Percentiles rank a stretch among this genome's conserved stretches.
These are phyloP conservation scores for Abelmoschus esculentus DNA, from an alignment of 345 rosid genomes.

Conservation along the genomic window DNA sequence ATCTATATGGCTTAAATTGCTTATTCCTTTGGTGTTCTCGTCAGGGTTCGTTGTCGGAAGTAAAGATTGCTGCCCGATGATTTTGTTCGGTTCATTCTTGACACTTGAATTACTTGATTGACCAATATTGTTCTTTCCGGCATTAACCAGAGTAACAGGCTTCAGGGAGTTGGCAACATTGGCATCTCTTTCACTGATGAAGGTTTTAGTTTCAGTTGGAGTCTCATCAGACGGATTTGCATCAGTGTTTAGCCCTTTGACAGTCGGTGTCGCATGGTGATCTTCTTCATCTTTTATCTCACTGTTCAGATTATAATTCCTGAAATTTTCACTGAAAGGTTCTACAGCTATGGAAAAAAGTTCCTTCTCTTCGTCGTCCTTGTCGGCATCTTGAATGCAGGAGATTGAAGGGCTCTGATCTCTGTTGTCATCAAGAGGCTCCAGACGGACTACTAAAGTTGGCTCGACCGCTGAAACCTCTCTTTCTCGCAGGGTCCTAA, in stretches of 20 bases:
- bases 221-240: slow-evolving; percentile 15
- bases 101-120: slow-evolving; percentile 32
- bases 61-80: slow-evolving; percentile 24
- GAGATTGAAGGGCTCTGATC: slow-evolving; percentile 41
- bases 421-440: slow-evolving; percentile 31
- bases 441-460: slow-evolving; percentile 22
- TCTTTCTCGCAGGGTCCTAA: slow-evolving; percentile 55
- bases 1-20: too few species aligned
- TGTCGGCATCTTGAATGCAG: slow-evolving; percentile 19
- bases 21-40: not conserved
- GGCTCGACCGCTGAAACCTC: slow-evolving; percentile 48
- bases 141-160: slow-evolving; percentile 8
- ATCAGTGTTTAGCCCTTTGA: slow-evolving; percentile 9
- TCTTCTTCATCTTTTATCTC: slow-evolving; percentile 27
- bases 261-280: slow-evolving; percentile 9
- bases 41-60: slow-evolving; percentile 23
- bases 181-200: slow-evolving; percentile 12
- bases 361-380: slow-evolving; percentile 34
- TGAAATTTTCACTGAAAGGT: slow-evolving; percentile 27
- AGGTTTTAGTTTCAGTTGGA: not conserved
- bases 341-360: slow-evolving; percentile 26
- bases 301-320: slow-evolving; percentile 17
- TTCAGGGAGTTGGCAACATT: slow-evolving; percentile 5
- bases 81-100: slow-evolving; percentile 16
- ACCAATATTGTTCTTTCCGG: slow-evolving; percentile 22